Percentiles rank a stretch among this genome's conserved stretches.
phyloP scores from a whole-genome alignment of 106 monocot genomes.

The Dioscorea alata region DNA sequence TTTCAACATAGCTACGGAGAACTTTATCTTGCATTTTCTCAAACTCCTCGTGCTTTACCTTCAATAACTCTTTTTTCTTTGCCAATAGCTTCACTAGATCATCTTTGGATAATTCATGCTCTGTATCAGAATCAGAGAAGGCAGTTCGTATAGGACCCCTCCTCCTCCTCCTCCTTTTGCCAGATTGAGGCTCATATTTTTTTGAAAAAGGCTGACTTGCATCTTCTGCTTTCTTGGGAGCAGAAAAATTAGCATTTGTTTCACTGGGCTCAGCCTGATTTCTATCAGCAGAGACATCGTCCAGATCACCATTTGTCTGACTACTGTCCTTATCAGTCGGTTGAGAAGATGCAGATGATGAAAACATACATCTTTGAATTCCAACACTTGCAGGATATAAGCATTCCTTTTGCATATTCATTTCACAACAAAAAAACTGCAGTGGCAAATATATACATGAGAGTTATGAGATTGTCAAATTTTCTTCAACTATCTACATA shows the following conservation, averaged over 20 bases:
- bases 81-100: conserved; percentile 73
- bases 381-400: conserved; percentile 3
- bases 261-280: neutral
- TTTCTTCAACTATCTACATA: neutral
- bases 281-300: conserved; percentile 1
- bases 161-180: conserved; percentile 15
- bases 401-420: conserved; percentile 7
- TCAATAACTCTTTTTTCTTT: conserved; percentile 73
- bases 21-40: conserved; percentile 86
- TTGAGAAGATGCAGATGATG: conserved; percentile 57
- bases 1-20: conserved; percentile 83
- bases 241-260: conserved; percentile 14
- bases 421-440: conserved; percentile 7
- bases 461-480: neutral
- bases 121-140: conserved; percentile 56
- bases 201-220: conserved; percentile 18
- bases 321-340: conserved; percentile 37
- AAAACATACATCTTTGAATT: conserved; percentile 44
- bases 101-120: conserved; percentile 58
- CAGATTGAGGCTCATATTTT: conserved; percentile 8
- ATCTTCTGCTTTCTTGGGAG: conserved; percentile 23
- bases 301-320: conserved; percentile 8
- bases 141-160: conserved; percentile 32
- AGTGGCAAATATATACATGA: conserved; percentile 6
- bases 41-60: conserved; percentile 56